Base-by-base conservation (phyloP, 176 grass and related monocot genomes). In the Oryza meyeriana region DNA sequence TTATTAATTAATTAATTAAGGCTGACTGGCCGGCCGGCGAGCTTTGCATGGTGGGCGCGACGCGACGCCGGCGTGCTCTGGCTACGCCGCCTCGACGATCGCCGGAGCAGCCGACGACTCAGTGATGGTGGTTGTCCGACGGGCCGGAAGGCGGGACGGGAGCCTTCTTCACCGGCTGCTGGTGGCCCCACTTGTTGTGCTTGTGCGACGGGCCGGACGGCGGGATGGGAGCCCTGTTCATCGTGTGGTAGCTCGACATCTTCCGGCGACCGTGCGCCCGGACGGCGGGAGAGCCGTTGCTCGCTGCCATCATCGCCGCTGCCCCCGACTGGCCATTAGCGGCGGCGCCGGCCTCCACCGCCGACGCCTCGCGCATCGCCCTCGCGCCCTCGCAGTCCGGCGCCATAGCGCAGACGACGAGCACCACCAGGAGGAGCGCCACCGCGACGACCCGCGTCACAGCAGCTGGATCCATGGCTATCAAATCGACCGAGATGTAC, bases 101-200 rank as follows among this genome's bases (percentile, higher is more conserved):
- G 27, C 10, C 28, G 27, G 45, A 41, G 26, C 47, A 50, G 50
- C 48, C 11, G 25, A 3, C 32, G 10, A 61, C 59, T 75, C 70
- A 75, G 20, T 22, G 50, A 63, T 68, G 18, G 36, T 81, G 57
- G 39, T 20, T 25, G 39, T 55, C 14, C 39, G 79, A 87, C 55
- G 64, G 85, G 20, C 52, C 79, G 31, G 85, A 87, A 50, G 85
- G 85, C 73, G 85, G 79, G 12, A 24, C 8, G 25, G 18, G 50
- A 8, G 17, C 13, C 47, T 14, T 44, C 41, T 48, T 48, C 45
- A 4, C 0, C 42, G 12, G 0, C 42, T 16, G 13, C 10, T n/a
- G n/a, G n/a, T n/a, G n/a, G 1, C 16, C 45, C 16, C 4, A 14
- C 42, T 16, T 48, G 12, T 55, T 55, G 48, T 55, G 48, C 1